Evolutionary conservation across 1,284 basidiomycete species (phyloP), one percentile per base, ranked within the genome.

Genomic region (Coriolopsis trogii): DNA sequence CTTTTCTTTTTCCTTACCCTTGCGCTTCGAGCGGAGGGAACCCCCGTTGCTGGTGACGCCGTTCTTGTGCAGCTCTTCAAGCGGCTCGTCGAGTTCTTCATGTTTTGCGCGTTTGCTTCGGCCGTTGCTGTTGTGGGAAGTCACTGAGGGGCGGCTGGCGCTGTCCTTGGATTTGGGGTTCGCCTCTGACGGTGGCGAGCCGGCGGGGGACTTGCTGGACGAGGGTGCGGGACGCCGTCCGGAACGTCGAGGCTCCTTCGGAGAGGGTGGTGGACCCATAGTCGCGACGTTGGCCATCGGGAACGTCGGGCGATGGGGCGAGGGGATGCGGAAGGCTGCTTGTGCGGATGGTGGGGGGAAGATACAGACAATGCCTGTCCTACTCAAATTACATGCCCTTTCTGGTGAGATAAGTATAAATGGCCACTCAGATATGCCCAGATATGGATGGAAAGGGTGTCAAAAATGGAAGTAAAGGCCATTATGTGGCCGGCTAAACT

Each of bases 241-340:
- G 59, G 88, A 89, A 59, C 88, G 85, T 60, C 88, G 78, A 46
- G 85, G 85, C 70, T 89, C 87, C 63, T 85, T 76, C 23, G 85
- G 87, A 53, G 86, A 87, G 45, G 84, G 77, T n/a, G 85, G 85
- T 21, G 87, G 86, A 49, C 85, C 85, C 87, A 89, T 89, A 37
- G 65, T 60, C 36, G 67, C 64, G 45, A 65, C 66, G 60, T 66
- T 67, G 53, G 67, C 65, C 66, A 67, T 60, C 43, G 46, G 45
- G 49, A 55, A 51, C 56, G 53, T 49, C 44, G 56, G 48, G 49
- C 54, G 45, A 55, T 51, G 53, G 18, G 54, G 43, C 53, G 46
- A 58, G 49, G 53, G 42, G 46, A 51, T 53, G 51, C n/a, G n/a
- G n/a, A n/a, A n/a, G n/a, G n/a, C n/a, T n/a, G n/a, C n/a, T n/a